These are phyloP conservation scores for Cladosporium colombiae DNA, from an alignment of 2,329 filamentous ascomycete species.

Conservation along the genomic window DNA sequence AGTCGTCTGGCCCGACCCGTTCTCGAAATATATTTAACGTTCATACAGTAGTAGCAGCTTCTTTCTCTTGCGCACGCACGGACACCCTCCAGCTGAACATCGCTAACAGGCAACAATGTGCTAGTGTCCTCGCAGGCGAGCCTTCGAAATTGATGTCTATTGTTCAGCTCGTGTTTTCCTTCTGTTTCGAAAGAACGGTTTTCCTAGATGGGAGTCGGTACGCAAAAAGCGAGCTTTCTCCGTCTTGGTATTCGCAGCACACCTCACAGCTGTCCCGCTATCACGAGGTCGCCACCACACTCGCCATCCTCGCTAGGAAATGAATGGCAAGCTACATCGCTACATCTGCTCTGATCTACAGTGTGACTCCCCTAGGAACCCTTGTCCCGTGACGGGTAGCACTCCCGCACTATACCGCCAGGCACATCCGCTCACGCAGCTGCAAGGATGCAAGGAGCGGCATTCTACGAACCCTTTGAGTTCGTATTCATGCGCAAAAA, in stretches of 20 bases:
- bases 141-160: background rate
- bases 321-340: background rate
- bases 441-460: background rate
- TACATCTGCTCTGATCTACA: background rate
- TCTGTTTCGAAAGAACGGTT: background rate
- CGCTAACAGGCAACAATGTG: background rate
- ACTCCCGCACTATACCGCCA: background rate
- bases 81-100: background rate
- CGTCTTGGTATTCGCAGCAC: background rate
- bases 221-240: background rate
- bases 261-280: background rate
- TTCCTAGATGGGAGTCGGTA: background rate
- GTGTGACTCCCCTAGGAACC: background rate
- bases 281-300: background rate
- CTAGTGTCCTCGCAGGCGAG: background rate
- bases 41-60: background rate
- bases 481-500: constrained; percentile 9
- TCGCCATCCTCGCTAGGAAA: background rate
- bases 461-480: background rate
- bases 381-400: background rate
- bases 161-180: background rate
- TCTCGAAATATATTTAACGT: background rate
- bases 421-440: background rate
- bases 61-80: background rate
- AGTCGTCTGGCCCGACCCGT: background rate